phyloP scores from a whole-genome alignment of 495 filamentous ascomycete species.

The Penicillium canariense region DNA sequence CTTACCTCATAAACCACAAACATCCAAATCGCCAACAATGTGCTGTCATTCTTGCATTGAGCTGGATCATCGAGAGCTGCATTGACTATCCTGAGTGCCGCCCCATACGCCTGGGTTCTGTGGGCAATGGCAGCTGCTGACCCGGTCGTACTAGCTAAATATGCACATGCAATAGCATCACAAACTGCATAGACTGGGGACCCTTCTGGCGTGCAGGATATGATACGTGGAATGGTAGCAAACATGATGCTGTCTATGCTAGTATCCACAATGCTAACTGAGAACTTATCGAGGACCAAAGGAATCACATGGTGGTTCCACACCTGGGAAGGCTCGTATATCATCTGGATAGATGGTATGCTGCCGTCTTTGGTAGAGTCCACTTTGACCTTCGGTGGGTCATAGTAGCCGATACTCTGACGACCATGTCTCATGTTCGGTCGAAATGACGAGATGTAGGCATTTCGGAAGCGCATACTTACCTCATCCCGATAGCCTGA shows the following conservation, averaged over 20 bases:
- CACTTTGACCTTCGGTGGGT: constrained; percentile 4
- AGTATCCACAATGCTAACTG: constrained; percentile 3
- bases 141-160: constrained; percentile 9
- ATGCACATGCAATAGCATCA: constrained; percentile 16
- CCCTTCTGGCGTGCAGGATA: constrained; percentile 7
- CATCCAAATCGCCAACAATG: constrained; percentile 15
- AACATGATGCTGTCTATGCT: constrained; percentile 13
- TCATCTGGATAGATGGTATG: constrained; percentile 2
- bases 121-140: constrained; percentile 4
- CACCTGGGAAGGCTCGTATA: constrained; percentile 10
- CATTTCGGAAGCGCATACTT: constrained; percentile 14
- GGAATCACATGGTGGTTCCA: constrained; percentile 14
- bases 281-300: constrained; percentile 15
- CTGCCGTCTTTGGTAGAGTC: background rate
- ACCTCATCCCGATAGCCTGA: constrained; percentile 13
- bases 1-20: constrained; percentile 15
- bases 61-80: constrained; percentile 9
- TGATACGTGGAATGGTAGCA: constrained; percentile 13
- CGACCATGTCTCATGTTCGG: background rate
- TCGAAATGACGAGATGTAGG: constrained; percentile 9
- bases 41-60: constrained; percentile 16
- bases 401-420: constrained; percentile 10
- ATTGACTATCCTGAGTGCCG: constrained; percentile 9
- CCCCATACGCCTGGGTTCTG: constrained; percentile 7
- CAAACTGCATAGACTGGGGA: constrained; percentile 13